Evolutionary conservation across 148 eudicot genomes (phyloP).

Genomic region (Silene latifolia): DNA sequence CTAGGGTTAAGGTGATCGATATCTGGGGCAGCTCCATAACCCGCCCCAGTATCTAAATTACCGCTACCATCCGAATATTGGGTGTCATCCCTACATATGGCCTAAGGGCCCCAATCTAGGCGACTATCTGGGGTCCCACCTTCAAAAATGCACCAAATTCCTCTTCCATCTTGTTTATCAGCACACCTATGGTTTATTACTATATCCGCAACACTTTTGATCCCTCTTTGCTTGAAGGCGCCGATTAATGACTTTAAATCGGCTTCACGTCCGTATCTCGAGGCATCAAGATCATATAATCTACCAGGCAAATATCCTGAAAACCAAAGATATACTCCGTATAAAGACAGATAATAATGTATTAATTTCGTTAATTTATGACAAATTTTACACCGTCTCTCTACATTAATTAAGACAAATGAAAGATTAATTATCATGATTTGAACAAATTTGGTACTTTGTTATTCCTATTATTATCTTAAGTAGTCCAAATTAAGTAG

Average conservation of each 20-base stretch:
- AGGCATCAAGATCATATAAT: conserved; percentile 55
- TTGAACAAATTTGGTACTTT: too few relatives aligned
- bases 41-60: conserved; percentile 46
- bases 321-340: not conserved
- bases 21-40: conserved; percentile 48
- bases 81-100: conserved; percentile 51
- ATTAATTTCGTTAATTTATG: too few relatives aligned
- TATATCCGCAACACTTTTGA: conserved; percentile 56
- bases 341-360: too few relatives aligned
- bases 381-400: too few relatives aligned
- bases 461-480: too few relatives aligned
- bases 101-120: conserved; percentile 63
- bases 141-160: conserved; percentile 55
- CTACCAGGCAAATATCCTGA: conserved; percentile 64
- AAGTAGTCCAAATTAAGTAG: too few relatives aligned
- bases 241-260: conserved; percentile 39
- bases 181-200: conserved; percentile 48
- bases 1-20: conserved; percentile 59
- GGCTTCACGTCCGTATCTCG: conserved; percentile 38
- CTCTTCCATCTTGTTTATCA: conserved; percentile 38
- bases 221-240: conserved; percentile 41
- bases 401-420: too few relatives aligned
- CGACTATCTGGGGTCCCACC: conserved; percentile 65
- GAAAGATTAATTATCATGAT: too few relatives aligned
- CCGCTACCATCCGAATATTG: conserved; percentile 56